Conservation (phyloP, 2,329 filamentous ascomycete genomes). For the Diaporthe humulicola region DNA sequence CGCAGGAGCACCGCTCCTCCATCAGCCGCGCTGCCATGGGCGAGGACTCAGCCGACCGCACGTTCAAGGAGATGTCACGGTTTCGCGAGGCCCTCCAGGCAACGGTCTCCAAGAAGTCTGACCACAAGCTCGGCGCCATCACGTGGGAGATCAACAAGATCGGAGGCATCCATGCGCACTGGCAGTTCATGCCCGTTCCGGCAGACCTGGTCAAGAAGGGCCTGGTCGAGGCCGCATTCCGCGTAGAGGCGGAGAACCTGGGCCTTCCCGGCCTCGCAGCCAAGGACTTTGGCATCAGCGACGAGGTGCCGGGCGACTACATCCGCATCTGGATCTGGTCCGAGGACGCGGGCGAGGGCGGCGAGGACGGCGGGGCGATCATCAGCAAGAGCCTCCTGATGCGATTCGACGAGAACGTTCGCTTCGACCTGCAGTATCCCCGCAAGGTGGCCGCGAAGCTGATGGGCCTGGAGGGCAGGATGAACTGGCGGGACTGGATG, state of each 20-base stretch:
- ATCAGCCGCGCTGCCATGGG: slow-evolving; percentile 70
- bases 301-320: slow-evolving; percentile 73
- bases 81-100: slow-evolving; percentile 83
- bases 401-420: slow-evolving; percentile 76
- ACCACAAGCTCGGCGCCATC: slow-evolving; percentile 79
- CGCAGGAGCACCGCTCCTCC: slow-evolving; percentile 84
- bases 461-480: slow-evolving; percentile 81
- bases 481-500: slow-evolving; percentile 86
- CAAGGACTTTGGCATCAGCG: slow-evolving; percentile 63
- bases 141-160: slow-evolving; percentile 93
- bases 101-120: slow-evolving; percentile 75
- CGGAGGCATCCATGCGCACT: slow-evolving; percentile 88
- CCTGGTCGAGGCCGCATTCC: slow-evolving; percentile 89
- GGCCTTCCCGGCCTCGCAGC: slow-evolving; percentile 65
- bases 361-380: slow-evolving; percentile 53
- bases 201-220: slow-evolving; percentile 76
- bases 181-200: slow-evolving; percentile 89
- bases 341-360: slow-evolving; percentile 65
- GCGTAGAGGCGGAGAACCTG: slow-evolving; percentile 85
- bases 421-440: slow-evolving; percentile 93
- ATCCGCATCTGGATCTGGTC: slow-evolving; percentile 88
- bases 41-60: slow-evolving; percentile 67
- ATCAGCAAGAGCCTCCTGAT: slow-evolving; percentile 81
- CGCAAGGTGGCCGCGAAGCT: slow-evolving; percentile 90
- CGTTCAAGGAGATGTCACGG: slow-evolving; percentile 84